Evolutionary conservation across 1,139 yeast species (phyloP).

Genomic region (Magnusiomyces ingens): DNA sequence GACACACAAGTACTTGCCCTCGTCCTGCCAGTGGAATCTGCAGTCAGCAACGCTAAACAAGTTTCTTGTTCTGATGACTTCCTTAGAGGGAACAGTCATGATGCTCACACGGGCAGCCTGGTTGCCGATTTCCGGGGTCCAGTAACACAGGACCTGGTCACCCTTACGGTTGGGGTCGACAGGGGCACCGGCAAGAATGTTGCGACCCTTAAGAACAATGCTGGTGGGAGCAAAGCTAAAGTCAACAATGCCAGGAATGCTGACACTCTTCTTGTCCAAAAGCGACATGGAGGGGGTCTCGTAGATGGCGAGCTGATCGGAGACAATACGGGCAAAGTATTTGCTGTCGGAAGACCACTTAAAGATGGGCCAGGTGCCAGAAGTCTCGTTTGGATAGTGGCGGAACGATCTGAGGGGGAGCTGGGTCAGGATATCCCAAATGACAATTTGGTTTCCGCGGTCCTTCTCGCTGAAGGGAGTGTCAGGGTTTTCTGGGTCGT

Average conservation of each 20-base stretch:
- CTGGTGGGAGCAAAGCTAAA: constrained; percentile 95
- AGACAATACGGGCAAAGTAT: constrained; percentile 92
- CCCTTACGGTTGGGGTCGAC: constrained; percentile 40
- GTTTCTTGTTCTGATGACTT: constrained; percentile 82
- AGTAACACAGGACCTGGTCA: constrained; percentile 73
- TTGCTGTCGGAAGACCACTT: constrained; percentile 94
- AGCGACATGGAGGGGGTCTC: constrained; percentile 65
- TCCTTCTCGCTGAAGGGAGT: constrained; percentile 82
- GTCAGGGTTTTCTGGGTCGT: constrained; percentile 51
- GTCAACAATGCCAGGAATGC: constrained; percentile 80
- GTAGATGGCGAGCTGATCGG: constrained; percentile 77
- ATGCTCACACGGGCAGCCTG: constrained; percentile 94
- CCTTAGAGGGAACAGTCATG: constrained; percentile 80
- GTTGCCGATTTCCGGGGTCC: constrained; percentile 93
- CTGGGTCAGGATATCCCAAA: constrained; percentile 87
- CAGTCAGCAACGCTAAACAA: constrained; percentile 92
- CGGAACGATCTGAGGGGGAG: constrained; percentile 87
- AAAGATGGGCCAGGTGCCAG: constrained; percentile 82
- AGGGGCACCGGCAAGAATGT: constrained; percentile 21
- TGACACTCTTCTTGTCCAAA: constrained; percentile 78
- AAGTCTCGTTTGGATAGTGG: constrained; percentile 19
- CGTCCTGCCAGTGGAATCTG: constrained; percentile 90
- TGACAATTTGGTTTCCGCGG: constrained; percentile 88
- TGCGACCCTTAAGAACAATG: constrained; percentile 52
- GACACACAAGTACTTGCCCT: constrained; percentile 79